Percentiles rank a stretch among this genome's conserved stretches.
Evolutionary conservation across 1,284 basidiomycete genomes (phyloP).

Genomic region (Tausonia pullulans): DNA sequence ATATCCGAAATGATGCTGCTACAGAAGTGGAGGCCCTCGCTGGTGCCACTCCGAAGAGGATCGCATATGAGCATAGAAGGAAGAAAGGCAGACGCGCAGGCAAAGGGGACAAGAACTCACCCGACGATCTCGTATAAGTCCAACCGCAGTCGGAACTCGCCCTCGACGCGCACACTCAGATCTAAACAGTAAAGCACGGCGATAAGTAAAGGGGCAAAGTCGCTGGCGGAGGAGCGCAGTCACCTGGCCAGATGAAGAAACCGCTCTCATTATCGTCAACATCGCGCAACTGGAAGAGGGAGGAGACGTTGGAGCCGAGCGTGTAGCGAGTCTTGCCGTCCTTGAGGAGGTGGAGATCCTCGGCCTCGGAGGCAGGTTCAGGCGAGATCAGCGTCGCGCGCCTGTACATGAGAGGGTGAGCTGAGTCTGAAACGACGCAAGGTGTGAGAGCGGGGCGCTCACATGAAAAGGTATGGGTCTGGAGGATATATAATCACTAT

Average conservation of each 20-base stretch:
- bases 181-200: constrained; percentile 51
- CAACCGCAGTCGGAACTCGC: constrained; percentile 73
- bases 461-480: constrained; percentile 93
- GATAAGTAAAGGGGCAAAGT: not conserved
- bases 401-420: not conserved
- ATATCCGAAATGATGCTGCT: constrained; percentile 73
- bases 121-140: constrained; percentile 87
- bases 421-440: constrained; percentile 36
- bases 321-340: constrained; percentile 84
- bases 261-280: constrained; percentile 75
- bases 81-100: too few species aligned
- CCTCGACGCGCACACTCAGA: constrained; percentile 78
- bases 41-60: constrained; percentile 64
- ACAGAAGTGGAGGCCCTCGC: constrained; percentile 72
- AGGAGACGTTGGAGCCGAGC: constrained; percentile 79
- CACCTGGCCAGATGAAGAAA: constrained; percentile 52
- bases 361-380: constrained; percentile 45
- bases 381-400: constrained; percentile 18
- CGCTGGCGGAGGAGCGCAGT: not conserved
- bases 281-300: constrained; percentile 90
- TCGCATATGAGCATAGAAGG: constrained; percentile 56
- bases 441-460: constrained; percentile 42
- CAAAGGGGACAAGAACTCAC: constrained; percentile 40
- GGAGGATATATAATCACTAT: constrained; percentile 31
- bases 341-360: constrained; percentile 86